A percentile compares a stretch with the other conserved stretches of the same genome.
Evolutionary conservation across 352 stramenopile species (phyloP).

Genomic region (Pythium scleroteichum): DNA sequence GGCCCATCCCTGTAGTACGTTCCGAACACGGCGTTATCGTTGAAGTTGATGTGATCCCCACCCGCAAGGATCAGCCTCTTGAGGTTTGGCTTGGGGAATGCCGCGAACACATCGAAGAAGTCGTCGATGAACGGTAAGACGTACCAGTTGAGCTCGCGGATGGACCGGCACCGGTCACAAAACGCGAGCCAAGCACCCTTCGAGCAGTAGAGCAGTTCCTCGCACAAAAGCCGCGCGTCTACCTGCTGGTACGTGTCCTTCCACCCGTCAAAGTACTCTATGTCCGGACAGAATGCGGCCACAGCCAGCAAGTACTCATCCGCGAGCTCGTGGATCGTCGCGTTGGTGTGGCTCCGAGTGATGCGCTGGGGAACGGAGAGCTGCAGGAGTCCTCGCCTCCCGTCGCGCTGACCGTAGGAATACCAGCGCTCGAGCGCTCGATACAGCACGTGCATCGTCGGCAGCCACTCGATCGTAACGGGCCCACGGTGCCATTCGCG

Average conservation of each 20-base stretch:
- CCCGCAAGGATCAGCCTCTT: constrained; percentile 24
- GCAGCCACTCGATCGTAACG: constrained; percentile 16
- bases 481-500: constrained; percentile 17
- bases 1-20: constrained; percentile 26
- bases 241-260: constrained; percentile 54
- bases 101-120: constrained; percentile 58
- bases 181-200: constrained; percentile 43
- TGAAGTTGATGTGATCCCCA: constrained; percentile 28
- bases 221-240: constrained; percentile 32
- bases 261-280: constrained; percentile 72
- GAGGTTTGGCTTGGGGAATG: constrained; percentile 24
- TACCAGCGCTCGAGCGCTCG: constrained; percentile 21
- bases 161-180: constrained; percentile 34
- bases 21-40: constrained; percentile 22
- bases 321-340: constrained; percentile 23
- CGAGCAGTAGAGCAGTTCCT: constrained; percentile 27
- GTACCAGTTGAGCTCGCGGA: constrained; percentile 73
- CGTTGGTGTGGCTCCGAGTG: constrained; percentile 6
- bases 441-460: constrained; percentile 21
- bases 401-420: background rate
- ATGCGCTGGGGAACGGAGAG: constrained; percentile 30
- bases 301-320: constrained; percentile 24
- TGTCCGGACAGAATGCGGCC: constrained; percentile 36
- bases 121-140: constrained; percentile 64
- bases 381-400: constrained; percentile 27